Conservation (phyloP, 2,329 filamentous ascomycete species). For the Diaporthe eres region DNA sequence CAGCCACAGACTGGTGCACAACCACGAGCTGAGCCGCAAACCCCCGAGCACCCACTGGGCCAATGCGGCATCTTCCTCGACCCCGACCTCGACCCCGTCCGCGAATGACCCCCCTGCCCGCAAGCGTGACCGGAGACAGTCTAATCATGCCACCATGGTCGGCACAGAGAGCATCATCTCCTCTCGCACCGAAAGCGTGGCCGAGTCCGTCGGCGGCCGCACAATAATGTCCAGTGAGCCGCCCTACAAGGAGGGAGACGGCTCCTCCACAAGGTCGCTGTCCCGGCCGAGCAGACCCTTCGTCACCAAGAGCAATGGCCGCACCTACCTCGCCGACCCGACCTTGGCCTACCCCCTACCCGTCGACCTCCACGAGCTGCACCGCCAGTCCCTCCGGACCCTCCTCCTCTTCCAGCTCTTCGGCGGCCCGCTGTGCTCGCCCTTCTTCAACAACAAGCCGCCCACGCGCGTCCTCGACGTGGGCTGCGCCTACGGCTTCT, state of each 20-base stretch:
- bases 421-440: slow-evolving; percentile 83
- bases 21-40: slow-evolving; percentile 33
- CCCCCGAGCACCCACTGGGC: slow-evolving; percentile 8
- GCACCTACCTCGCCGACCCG: slow-evolving; percentile 84
- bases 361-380: slow-evolving; percentile 87
- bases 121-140: slow-evolving; percentile 29
- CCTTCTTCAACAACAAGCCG: slow-evolving; percentile 74
- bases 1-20: slow-evolving; percentile 25
- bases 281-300: slow-evolving; percentile 66
- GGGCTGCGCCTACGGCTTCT: slow-evolving; percentile 89
- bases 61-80: slow-evolving; percentile 17
- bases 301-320: slow-evolving; percentile 78
- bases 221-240: slow-evolving; percentile 66
- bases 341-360: slow-evolving; percentile 86
- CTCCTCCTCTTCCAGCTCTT: slow-evolving; percentile 86
- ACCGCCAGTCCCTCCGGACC: slow-evolving; percentile 88
- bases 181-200: slow-evolving; percentile 62
- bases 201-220: slow-evolving; percentile 57
- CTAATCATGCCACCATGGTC: slow-evolving; percentile 44
- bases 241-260: slow-evolving; percentile 58
- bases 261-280: slow-evolving; percentile 51
- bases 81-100: slow-evolving; percentile 18
- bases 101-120: slow-evolving; percentile 28
- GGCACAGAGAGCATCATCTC: slow-evolving; percentile 59
- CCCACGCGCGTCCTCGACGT: slow-evolving; percentile 87